phyloP scores from a whole-genome alignment of 2,329 filamentous ascomycete genomes.

The Blastomyces silverae region DNA sequence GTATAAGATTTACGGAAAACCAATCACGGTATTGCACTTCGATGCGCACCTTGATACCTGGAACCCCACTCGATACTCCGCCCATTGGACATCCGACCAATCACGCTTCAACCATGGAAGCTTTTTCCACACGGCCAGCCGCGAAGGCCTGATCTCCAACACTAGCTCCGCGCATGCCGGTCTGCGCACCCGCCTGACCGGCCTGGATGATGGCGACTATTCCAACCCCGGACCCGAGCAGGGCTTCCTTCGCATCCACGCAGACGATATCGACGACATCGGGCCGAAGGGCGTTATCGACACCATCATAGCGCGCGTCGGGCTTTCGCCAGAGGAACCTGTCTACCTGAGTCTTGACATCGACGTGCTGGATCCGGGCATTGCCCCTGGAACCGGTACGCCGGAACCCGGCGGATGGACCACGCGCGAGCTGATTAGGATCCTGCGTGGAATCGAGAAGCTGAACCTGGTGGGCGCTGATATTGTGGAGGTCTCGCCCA shows the following conservation, averaged over 20 bases:
- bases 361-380: slow-evolving; percentile 68
- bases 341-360: slow-evolving; percentile 79
- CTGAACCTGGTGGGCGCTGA: slow-evolving; percentile 85
- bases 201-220: slow-evolving; percentile 59
- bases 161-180: slow-evolving; percentile 72
- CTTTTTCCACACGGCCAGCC: slow-evolving; percentile 84
- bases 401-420: slow-evolving; percentile 90
- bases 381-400: slow-evolving; percentile 70
- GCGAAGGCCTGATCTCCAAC: slow-evolving; percentile 72
- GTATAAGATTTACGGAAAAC: slow-evolving; percentile 54
- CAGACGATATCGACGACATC: slow-evolving; percentile 81
- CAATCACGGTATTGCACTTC: slow-evolving; percentile 66
- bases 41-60: slow-evolving; percentile 78
- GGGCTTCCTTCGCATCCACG: slow-evolving; percentile 71
- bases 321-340: slow-evolving; percentile 57
- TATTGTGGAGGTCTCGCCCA: slow-evolving; percentile 80
- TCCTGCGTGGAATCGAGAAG: slow-evolving; percentile 69
- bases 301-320: slow-evolving; percentile 63
- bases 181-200: slow-evolving; percentile 67
- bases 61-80: slow-evolving; percentile 71
- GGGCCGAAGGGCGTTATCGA: slow-evolving; percentile 64
- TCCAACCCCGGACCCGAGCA: slow-evolving; percentile 63
- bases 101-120: slow-evolving; percentile 78
- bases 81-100: slow-evolving; percentile 64
- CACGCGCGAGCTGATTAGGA: slow-evolving; percentile 75